Evolutionary conservation across 495 filamentous ascomycete species (phyloP), one percentile per base, ranked within the genome.

Genomic region (Corynascus novoguineensis): DNA sequence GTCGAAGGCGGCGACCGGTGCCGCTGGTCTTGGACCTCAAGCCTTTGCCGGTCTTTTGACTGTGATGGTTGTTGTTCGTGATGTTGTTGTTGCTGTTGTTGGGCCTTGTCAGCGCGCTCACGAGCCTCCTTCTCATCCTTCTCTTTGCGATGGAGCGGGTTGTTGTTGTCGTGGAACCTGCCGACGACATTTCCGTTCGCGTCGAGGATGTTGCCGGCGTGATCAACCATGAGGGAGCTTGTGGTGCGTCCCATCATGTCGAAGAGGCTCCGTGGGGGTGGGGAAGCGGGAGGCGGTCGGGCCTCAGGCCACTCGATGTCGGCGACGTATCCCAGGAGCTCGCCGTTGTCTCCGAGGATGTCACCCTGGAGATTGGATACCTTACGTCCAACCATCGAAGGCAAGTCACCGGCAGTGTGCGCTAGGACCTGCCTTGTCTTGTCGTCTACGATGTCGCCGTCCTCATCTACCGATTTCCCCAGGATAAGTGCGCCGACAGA

Each of bases 361-460:
- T 78, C 73, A 1, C 76, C 76, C 15, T 61, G 55, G 10, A 60
- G 52, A 21, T 77, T 75, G 5, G 72, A 68, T 7, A 79, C 74
- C 12, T 58, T 61, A 32, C 67, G 64, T 8, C 76, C 76, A 2
- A 77, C 68, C 60, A 79, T 77, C 17, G 71, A 64, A 14, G 76
- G 75, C 11, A 79, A 64, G 53, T 79, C 76, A 7, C 76, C 76
- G 4, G 64, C 73, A 0, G 69, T 73, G 41, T 69, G 74, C 6
- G 74, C 76, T 1, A 78, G 69, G 7, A 79, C 70, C 50, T 71
- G 70, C 4, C 73, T 73, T 0, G 73, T 71, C 29, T 60, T 61
- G 1, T 59, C 62, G 38, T 97, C 71, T 86, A 96, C 75, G 80
- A 96, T 78, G 83, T 89, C 72, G 73, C 89, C 60, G 77, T 85